Conservation (phyloP, 1,284 basidiomycete genomes). For the Butyriboletus regius region DNA sequence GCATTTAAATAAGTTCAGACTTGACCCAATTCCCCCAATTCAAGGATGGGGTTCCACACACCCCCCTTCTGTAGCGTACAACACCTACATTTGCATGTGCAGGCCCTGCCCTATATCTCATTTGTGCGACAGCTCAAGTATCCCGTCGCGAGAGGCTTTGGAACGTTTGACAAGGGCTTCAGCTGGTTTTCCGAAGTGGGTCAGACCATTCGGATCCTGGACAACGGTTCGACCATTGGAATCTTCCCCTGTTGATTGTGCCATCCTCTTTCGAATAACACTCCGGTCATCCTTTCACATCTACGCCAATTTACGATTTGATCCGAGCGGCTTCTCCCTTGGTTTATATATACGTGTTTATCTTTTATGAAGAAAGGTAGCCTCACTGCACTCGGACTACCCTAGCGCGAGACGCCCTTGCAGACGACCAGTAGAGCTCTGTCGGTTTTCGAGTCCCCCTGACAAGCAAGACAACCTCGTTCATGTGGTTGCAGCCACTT, state of each 20-base stretch:
- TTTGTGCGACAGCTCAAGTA: conserved; percentile 49
- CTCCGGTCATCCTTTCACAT: too few species aligned
- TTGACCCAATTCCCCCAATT: neutral
- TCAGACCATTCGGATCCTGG: conserved; percentile 28
- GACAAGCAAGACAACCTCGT: too few species aligned
- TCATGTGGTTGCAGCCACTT: neutral
- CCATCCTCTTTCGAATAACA: too few species aligned
- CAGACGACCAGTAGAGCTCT: neutral
- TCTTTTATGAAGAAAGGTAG: too few species aligned
- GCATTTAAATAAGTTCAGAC: neutral
- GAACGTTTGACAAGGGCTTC: conserved; percentile 53
- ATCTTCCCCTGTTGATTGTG: conserved; percentile 47
- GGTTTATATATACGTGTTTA: too few species aligned
- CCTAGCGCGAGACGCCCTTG: too few species aligned
- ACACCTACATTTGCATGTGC: conserved; percentile 75
- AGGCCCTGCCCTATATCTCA: conserved; percentile 60
- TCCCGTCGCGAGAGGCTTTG: conserved; percentile 40
- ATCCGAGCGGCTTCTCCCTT: too few species aligned
- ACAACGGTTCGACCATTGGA: conserved; percentile 46
- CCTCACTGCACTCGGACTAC: too few species aligned
- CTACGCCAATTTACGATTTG: too few species aligned
- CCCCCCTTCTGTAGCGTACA: conserved; percentile 74
- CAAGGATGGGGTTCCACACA: conserved; percentile 72
- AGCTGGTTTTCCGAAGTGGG: conserved; percentile 58
- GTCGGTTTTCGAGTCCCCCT: neutral